Evolutionary conservation across 768 basidiomycete genomes (phyloP).

Genomic region (Inosperma sp.): DNA sequence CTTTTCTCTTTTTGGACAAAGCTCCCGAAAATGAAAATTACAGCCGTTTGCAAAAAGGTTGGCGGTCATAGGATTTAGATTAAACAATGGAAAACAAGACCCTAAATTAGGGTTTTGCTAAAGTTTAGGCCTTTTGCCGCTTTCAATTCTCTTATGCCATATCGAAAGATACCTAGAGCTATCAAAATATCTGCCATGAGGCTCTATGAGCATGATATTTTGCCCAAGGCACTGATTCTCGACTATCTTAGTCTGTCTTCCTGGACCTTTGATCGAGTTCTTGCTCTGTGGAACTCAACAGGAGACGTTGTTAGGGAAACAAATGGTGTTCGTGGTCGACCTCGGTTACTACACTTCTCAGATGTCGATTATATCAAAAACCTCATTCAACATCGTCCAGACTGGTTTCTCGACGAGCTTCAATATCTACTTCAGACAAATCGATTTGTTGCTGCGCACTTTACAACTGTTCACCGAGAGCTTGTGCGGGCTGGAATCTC

Average conservation of each 20-base stretch:
- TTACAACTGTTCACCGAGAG: slow-evolving; percentile 28
- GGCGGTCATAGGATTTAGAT: background rate
- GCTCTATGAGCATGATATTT: slow-evolving; percentile 17
- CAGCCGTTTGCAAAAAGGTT: background rate
- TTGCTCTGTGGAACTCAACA: slow-evolving; percentile 23
- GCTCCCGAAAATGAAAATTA: too few species aligned
- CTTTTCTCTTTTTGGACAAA: too few species aligned
- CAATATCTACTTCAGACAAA: slow-evolving; percentile 24
- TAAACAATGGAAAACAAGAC: background rate
- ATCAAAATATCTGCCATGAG: slow-evolving; percentile 22
- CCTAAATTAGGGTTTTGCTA: slow-evolving; percentile 4
- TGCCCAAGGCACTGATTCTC: slow-evolving; percentile 21
- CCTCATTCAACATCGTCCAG: slow-evolving; percentile 21
- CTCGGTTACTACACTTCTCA: slow-evolving; percentile 13
- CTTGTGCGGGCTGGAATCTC: slow-evolving; percentile 26
- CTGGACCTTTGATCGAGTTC: slow-evolving; percentile 21
- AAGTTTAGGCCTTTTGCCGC: too few species aligned
- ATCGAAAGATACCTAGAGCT: too few species aligned
- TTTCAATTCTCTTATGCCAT: too few species aligned
- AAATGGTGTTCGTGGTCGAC: slow-evolving; percentile 9
- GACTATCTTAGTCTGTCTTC: slow-evolving; percentile 20
- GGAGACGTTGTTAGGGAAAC: slow-evolving; percentile 24
- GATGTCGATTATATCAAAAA: slow-evolving; percentile 24
- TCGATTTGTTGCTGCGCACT: slow-evolving; percentile 32
- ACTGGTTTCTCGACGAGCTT: slow-evolving; percentile 35